Conservation (phyloP, 148 eudicot genomes). For the Vaccinium macrocarpon region DNA sequence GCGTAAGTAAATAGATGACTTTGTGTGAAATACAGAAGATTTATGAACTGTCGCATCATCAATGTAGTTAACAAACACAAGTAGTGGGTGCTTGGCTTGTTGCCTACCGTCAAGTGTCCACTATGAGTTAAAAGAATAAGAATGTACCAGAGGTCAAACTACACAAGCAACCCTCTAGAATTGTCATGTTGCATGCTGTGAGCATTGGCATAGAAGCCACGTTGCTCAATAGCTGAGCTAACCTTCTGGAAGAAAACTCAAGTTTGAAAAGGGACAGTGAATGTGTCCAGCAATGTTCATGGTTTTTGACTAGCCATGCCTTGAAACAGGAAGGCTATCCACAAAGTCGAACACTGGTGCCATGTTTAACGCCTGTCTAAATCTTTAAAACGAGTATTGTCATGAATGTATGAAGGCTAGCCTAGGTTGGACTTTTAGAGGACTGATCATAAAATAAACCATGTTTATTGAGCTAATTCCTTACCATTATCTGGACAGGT, state of each 20-base stretch:
- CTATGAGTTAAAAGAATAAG: neutral
- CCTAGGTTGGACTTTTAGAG: neutral
- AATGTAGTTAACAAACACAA: neutral
- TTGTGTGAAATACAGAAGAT: neutral
- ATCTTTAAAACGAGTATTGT: neutral
- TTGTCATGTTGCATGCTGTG: neutral
- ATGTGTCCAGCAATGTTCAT: neutral
- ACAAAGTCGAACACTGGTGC: neutral
- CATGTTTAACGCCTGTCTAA: neutral
- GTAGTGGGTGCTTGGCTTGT: neutral
- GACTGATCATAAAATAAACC: neutral
- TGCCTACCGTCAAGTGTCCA: neutral
- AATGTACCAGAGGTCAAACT: neutral
- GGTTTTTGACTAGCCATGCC: conserved; percentile 1
- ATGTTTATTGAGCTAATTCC: neutral
- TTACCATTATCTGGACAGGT: neutral
- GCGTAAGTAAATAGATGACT: neutral
- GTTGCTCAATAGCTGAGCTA: neutral
- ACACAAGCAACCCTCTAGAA: neutral
- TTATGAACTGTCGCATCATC: neutral
- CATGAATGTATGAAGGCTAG: neutral
- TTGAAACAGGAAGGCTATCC: neutral
- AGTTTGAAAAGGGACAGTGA: neutral
- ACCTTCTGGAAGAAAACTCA: neutral
- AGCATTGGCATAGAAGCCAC: neutral